Evolutionary conservation across 306 rosid species (phyloP), one percentile per base, ranked within the genome.

Genomic region (Medicago ruthenica): DNA sequence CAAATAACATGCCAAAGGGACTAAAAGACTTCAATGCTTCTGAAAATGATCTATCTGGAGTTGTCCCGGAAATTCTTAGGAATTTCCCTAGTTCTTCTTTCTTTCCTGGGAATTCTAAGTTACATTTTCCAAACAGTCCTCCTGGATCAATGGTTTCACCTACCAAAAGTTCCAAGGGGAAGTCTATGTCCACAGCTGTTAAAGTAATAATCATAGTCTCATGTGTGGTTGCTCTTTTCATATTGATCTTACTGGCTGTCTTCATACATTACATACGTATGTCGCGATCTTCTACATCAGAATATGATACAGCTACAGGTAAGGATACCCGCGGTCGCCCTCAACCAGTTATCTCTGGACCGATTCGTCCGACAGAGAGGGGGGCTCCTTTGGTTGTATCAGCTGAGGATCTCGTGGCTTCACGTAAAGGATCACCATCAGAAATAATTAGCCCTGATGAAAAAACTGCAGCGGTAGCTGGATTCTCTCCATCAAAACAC

Each of bases 121-220:
- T 96, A 76, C 75, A 24, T 54, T 76, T 86, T 65, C 98, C 98
- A 42, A 68, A 79, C 44, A 65, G 85, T 83, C 75, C 91, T 77
- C 76, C 91, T 41, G 97, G 90, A 79, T 80, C 88, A 54, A 79
- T 77, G 42, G 18, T 45, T 82, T 61, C 76, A 41, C 78, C 82
- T 11, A 48, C 79, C 22, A 82, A 74, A 83, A 80, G 70, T 75
- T 85, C 93, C 64, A 85, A 84, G 78, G 67, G 41, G 20, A 88
- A 79, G 81, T 69, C 85, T 41, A 73, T 96, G 85, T 89, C 75
- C 86, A 89, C 93, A 40, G 77, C 87, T 1, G 85, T 90, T 48
- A 90, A 90, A 85, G 96, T 92, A 27, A 92, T 96, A 64, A 92
- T 96, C 54, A 89, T 90, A 72, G 98, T 89, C 20, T 91, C 98